phyloP scores from a whole-genome alignment of 768 basidiomycete genomes.

The Paxillus involutus region DNA sequence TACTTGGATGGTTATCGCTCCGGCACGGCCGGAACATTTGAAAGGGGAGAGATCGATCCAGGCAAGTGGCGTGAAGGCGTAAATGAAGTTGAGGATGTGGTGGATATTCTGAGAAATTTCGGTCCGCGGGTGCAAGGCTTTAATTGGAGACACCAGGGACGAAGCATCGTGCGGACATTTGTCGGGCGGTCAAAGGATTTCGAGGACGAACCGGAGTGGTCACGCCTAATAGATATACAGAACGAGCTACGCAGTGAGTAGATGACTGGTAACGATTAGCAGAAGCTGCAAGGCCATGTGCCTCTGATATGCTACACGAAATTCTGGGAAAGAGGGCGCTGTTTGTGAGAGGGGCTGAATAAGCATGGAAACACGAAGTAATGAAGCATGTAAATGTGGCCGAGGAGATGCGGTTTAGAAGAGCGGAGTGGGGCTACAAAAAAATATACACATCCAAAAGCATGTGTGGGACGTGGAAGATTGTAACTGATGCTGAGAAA shows the following conservation, averaged over 20 bases:
- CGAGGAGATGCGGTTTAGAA: background rate
- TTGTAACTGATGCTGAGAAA: constrained; percentile 6
- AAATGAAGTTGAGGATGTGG: constrained; percentile 77
- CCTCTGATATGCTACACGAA: background rate
- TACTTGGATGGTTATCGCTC: constrained; percentile 85
- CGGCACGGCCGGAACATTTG: constrained; percentile 57
- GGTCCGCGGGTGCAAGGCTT: constrained; percentile 62
- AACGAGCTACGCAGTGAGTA: constrained; percentile 22
- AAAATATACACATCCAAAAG: background rate
- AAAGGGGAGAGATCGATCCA: constrained; percentile 66
- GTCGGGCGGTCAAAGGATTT: constrained; percentile 85
- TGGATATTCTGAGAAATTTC: constrained; percentile 80
- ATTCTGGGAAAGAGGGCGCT: background rate
- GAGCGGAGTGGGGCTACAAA: background rate
- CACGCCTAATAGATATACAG: constrained; percentile 58
- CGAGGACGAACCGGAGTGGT: constrained; percentile 88
- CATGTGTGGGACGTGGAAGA: constrained; percentile 1
- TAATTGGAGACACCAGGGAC: constrained; percentile 85
- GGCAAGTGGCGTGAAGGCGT: constrained; percentile 75
- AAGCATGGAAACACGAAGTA: constrained; percentile 8
- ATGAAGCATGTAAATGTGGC: background rate
- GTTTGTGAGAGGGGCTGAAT: constrained; percentile 1
- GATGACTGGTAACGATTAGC: background rate
- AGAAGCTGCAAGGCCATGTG: background rate
- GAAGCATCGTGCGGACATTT: constrained; percentile 86